Evolutionary conservation across 495 filamentous ascomycete species (phyloP), one percentile per base, ranked within the genome.

Genomic region (Penicillium diatomitis): DNA sequence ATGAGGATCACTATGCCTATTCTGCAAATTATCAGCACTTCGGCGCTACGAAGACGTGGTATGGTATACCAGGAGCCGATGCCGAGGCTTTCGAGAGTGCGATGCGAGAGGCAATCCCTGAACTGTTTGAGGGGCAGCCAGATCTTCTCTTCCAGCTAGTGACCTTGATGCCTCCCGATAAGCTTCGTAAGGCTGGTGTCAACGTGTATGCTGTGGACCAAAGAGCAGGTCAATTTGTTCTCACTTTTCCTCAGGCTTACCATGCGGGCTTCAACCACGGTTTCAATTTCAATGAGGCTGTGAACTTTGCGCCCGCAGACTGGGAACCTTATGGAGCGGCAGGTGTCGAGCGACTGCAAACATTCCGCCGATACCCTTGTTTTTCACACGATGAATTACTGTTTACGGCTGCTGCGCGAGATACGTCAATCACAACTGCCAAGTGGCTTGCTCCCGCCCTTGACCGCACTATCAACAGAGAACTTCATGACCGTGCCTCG

Each of bases 1-100:
- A 95, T 52, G 92, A 99, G 62, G 92, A 99, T 63, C 92, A 99
- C 58, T 96, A 95, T 57, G 82, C 92, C 0, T 99, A 99, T 64
- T 99, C 92, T 12, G 86, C 92, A 37, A 99, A 99, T 57, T 99
- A 99, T 56, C 92, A 99, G 57, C 92, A 99, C 59, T 96, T 99
- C 61, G 92, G 92, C 35, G 87, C 91, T 0, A 99, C 94, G 0
- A 99, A 99, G 67, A 99, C 92, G 0, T 99, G 92, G 92, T 99
- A 99, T 61, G 94, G 94, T 3, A 96, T 99, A 57, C 94, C 92
- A 4, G 91, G 83, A 36, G 85, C 87, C 4, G 92, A 97, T 65
- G 88, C 91, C 0, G 85, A 89, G 58, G 90, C 88, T 48, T 97
- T 99, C 54, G 92, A 99, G 64, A 77, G 83, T 38, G 92, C 94